A percentile compares a stretch with the other conserved stretches of the same genome.
Conservation (phyloP, 2,329 filamentous ascomycete genomes). For the Penicillium sumatraense region DNA sequence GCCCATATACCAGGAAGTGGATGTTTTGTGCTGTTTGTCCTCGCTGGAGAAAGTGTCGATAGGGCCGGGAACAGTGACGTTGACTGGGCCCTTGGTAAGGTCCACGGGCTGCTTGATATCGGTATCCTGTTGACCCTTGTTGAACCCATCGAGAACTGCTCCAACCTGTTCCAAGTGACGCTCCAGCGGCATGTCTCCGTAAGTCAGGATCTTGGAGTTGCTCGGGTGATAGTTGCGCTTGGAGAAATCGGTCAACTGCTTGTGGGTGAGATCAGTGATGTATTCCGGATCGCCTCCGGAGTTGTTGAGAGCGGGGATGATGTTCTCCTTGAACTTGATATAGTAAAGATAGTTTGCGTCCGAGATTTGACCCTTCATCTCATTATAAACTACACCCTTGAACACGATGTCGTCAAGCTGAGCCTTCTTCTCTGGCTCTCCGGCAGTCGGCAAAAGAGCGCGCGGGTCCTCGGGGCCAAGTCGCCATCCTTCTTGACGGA, state of each 20-base stretch:
- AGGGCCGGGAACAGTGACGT: slow-evolving; percentile 76
- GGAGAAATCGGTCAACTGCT: slow-evolving; percentile 87
- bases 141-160: slow-evolving; percentile 73
- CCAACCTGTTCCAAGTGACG: slow-evolving; percentile 82
- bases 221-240: slow-evolving; percentile 94
- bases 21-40: slow-evolving; percentile 91
- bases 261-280: slow-evolving; percentile 92
- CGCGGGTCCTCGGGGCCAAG: slow-evolving; percentile 88
- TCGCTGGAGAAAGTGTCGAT: slow-evolving; percentile 83
- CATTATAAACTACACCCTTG: slow-evolving; percentile 98
- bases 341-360: slow-evolving; percentile 96
- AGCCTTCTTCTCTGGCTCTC: slow-evolving; percentile 61
- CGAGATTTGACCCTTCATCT: slow-evolving; percentile 99
- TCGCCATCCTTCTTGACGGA: slow-evolving; percentile 95
- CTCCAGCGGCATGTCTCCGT: slow-evolving; percentile 85
- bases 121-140: slow-evolving; percentile 69
- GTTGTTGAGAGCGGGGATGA: slow-evolving; percentile 93
- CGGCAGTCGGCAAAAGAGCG: slow-evolving; percentile 53
- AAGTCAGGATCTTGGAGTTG: slow-evolving; percentile 94
- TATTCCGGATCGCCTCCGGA: slow-evolving; percentile 95
- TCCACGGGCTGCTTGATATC: slow-evolving; percentile 78
- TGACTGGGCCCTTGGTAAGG: slow-evolving; percentile 67
- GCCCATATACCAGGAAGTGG: slow-evolving; percentile 88
- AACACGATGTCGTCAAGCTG: slow-evolving; percentile 72
- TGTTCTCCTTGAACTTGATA: slow-evolving; percentile 90